Conservation (phyloP, 257 asterid species). For the Verbascum thapsus region DNA sequence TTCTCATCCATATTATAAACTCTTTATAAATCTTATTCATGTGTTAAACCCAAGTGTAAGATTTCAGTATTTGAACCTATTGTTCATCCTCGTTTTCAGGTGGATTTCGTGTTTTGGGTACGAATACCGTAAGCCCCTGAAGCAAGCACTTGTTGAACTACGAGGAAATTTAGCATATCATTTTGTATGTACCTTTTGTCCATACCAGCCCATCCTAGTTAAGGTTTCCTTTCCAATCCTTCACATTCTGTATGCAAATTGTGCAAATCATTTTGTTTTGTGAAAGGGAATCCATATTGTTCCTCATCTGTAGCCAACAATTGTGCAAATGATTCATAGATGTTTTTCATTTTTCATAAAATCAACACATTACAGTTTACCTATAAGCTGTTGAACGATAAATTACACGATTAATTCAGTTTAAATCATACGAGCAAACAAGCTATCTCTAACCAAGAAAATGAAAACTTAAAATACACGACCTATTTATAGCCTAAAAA, state of each 20-base stretch:
- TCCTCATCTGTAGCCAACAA: constrained; percentile 9
- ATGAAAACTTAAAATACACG: too few species aligned
- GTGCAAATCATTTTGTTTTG: constrained; percentile 8
- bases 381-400: too few species aligned
- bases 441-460: too few species aligned
- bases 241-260: constrained; percentile 22
- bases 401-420: not conserved
- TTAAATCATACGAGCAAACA: not conserved
- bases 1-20: constrained; percentile 4
- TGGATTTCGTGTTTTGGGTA: constrained; percentile 17
- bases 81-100: constrained; percentile 22
- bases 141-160: constrained; percentile 15
- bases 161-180: constrained; percentile 27
- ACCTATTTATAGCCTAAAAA: too few species aligned
- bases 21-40: not conserved
- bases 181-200: constrained; percentile 22
- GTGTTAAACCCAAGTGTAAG: constrained; percentile 4
- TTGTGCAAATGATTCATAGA: too few species aligned
- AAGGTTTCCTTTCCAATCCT: constrained; percentile 14
- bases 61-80: not conserved
- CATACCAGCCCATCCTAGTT: constrained; percentile 12
- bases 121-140: constrained; percentile 27
- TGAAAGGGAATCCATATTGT: not conserved
- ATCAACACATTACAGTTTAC: too few species aligned
- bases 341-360: too few species aligned